phyloP scores from a whole-genome alignment of 352 stramenopile genomes.

The Pythium insidiosum region DNA sequence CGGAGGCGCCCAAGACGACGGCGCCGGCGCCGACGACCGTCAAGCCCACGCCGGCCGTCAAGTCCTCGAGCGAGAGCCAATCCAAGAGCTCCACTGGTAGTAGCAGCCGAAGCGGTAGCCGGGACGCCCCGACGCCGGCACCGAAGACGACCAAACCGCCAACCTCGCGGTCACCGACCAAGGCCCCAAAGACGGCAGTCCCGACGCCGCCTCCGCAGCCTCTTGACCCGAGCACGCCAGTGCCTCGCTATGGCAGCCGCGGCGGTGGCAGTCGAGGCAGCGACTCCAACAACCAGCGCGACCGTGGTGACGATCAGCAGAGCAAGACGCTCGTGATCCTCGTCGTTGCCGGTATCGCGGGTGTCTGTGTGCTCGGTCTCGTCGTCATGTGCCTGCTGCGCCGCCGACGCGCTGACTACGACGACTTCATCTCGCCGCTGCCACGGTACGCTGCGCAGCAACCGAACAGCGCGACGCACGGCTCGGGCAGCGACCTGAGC shows the following conservation, averaged over 20 bases:
- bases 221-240: too few species aligned
- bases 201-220: neutral
- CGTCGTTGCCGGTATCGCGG: conserved; percentile 11
- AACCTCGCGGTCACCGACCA: neutral
- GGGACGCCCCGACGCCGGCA: conserved; percentile 3
- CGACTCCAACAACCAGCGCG: neutral
- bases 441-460: neutral
- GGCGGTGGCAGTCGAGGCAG: neutral
- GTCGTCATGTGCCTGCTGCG: conserved; percentile 17
- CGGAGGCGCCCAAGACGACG: neutral
- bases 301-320: neutral
- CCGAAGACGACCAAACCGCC: conserved; percentile 2
- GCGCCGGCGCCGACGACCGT: neutral
- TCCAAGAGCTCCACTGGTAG: too few species aligned
- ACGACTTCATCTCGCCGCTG: conserved; percentile 11
- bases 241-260: too few species aligned
- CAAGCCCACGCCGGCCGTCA: neutral
- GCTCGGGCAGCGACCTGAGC: too few species aligned
- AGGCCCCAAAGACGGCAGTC: neutral
- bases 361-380: conserved; percentile 11
- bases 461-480: neutral
- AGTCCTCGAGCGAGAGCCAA: too few species aligned
- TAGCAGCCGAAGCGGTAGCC: too few species aligned
- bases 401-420: conserved; percentile 9
- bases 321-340: conserved; percentile 16